These are phyloP conservation scores for Saraca asoca DNA, from an alignment of 331 rosid genomes.

Conservation along the genomic window DNA sequence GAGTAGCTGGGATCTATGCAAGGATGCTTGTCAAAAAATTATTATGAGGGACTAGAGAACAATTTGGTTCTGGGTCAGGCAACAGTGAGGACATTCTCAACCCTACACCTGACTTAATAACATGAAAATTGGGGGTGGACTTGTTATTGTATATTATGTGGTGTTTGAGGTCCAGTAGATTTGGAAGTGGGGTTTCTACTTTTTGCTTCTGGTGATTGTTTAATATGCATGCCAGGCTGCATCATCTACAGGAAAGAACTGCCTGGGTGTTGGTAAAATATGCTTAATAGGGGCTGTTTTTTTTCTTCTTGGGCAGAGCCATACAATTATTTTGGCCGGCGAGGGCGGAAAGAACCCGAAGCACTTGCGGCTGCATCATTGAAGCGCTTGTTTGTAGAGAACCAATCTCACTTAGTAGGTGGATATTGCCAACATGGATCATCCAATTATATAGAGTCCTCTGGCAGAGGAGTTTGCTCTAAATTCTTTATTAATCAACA, in stretches of 20 bases:
- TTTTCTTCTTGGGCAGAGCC: constrained; percentile 66
- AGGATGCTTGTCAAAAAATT: too few relatives aligned
- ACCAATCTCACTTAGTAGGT: constrained; percentile 82
- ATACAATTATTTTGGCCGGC: constrained; percentile 82
- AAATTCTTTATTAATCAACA: constrained; percentile 68
- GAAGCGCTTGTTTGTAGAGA: constrained; percentile 92
- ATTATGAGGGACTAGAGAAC: too few relatives aligned
- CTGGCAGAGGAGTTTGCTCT: constrained; percentile 70
- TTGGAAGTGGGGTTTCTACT: neutral
- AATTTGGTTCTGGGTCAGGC: too few relatives aligned
- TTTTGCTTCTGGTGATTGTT: constrained; percentile 24
- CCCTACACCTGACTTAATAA: too few relatives aligned
- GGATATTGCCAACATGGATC: constrained; percentile 84
- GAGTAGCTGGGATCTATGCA: too few relatives aligned
- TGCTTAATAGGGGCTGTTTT: constrained; percentile 14
- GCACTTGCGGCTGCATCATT: constrained; percentile 93
- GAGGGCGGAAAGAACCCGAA: constrained; percentile 97
- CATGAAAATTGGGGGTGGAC: too few relatives aligned
- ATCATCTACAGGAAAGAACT: constrained; percentile 20
- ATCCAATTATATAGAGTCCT: constrained; percentile 52
- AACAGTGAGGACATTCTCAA: too few relatives aligned
- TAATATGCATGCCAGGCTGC: constrained; percentile 18
- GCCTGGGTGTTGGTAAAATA: neutral
- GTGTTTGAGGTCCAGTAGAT: constrained; percentile 2
- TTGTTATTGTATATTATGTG: constrained; percentile 1